Percentiles rank a stretch among this genome's conserved stretches.
phyloP scores from a whole-genome alignment of 305 asterid species.

The Striga hermonthica region DNA sequence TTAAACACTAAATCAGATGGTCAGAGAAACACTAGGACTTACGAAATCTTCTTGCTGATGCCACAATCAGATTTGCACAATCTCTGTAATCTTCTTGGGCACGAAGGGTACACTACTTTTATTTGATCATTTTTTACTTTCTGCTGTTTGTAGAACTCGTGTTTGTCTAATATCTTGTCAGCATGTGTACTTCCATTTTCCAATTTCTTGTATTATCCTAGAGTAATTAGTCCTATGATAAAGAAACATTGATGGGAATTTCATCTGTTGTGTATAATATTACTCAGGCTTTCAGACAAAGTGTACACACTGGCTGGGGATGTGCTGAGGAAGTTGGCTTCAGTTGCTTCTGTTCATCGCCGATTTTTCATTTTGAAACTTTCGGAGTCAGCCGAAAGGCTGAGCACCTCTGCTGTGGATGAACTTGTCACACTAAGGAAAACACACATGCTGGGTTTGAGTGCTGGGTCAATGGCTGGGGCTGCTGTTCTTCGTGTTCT shows the following conservation, averaged over 20 bases:
- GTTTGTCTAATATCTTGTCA: too few relatives aligned
- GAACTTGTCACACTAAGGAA: conserved; percentile 87
- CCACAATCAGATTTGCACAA: conserved; percentile 81
- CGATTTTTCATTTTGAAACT: conserved; percentile 82
- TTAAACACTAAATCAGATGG: conserved; percentile 47
- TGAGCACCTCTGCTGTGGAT: conserved; percentile 83
- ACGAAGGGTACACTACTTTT: conserved; percentile 69
- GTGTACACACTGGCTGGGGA: conserved; percentile 92
- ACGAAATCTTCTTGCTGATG: conserved; percentile 64
- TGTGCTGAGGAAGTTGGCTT: conserved; percentile 88
- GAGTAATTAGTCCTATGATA: conserved; percentile 1
- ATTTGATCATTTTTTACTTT: conserved; percentile 18
- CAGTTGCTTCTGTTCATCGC: conserved; percentile 84
- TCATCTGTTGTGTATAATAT: conserved; percentile 27
- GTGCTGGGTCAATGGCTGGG: conserved; percentile 99
- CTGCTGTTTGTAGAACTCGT: not conserved
- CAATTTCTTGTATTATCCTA: conserved; percentile 10
- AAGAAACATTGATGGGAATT: not conserved
- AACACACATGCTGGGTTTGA: conserved; percentile 93
- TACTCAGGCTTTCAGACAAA: conserved; percentile 88
- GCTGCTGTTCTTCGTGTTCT: conserved; percentile 94
- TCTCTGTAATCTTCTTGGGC: conserved; percentile 94
- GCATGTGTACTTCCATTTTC: not conserved
- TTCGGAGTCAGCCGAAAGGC: conserved; percentile 72
- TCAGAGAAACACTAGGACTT: conserved; percentile 43